A percentile compares a stretch with the other conserved stretches of the same genome.
Conservation (phyloP, 2,329 filamentous ascomycete genomes). For the Geoglossum cookeanum region DNA sequence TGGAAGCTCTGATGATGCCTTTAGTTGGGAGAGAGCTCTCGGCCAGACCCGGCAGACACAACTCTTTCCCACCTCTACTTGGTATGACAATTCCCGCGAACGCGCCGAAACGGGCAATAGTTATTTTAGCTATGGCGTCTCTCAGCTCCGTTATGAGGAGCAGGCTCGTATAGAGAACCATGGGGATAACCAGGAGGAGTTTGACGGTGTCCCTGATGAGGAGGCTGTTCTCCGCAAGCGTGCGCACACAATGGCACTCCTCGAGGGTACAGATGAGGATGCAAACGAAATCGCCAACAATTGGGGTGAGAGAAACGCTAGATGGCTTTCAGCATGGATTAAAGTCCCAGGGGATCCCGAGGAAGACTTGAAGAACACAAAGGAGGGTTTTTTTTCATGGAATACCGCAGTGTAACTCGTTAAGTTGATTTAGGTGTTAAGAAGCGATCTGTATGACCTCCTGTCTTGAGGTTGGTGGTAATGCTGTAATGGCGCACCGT, state of each 20-base stretch:
- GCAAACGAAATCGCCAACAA: background rate
- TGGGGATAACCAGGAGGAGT: background rate
- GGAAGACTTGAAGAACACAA: background rate
- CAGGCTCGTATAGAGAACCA: background rate
- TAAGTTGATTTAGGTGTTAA: background rate
- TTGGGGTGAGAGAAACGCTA: background rate
- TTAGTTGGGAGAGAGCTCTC: background rate
- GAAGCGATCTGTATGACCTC: background rate
- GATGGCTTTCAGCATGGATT: background rate
- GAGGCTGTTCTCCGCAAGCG: background rate
- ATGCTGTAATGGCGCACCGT: background rate
- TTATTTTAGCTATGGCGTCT: background rate
- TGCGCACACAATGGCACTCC: background rate
- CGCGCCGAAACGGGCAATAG: background rate
- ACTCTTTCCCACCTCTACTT: background rate
- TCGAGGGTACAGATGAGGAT: background rate
- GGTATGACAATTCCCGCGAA: background rate
- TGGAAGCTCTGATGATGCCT: background rate
- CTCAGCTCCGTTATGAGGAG: background rate
- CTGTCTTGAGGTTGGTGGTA: background rate
- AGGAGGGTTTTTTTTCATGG: background rate
- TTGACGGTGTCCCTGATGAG: background rate
- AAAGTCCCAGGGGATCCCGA: background rate
- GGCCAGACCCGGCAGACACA: background rate
- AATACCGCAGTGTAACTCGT: background rate